Evolutionary conservation across 2,329 filamentous ascomycete species (phyloP).

Genomic region (Colletotrichum agaves): DNA sequence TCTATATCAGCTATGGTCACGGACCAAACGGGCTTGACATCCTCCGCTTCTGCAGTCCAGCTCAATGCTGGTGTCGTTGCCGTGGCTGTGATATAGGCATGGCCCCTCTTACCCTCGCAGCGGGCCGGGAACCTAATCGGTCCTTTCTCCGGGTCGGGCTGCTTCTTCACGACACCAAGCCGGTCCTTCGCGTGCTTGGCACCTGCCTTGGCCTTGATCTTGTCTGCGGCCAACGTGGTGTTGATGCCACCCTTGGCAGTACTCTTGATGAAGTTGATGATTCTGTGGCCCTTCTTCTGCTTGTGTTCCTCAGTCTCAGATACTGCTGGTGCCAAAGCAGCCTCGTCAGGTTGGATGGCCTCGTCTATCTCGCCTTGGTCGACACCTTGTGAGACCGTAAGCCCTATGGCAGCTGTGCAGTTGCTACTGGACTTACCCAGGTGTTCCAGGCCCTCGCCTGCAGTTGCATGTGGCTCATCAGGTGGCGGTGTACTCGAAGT

Average conservation of each 20-base stretch:
- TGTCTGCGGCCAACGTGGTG: constrained; percentile 77
- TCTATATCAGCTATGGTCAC: constrained; percentile 76
- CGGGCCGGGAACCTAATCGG: constrained; percentile 82
- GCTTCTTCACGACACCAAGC: constrained; percentile 71
- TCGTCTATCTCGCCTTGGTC: constrained; percentile 72
- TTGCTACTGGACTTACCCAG: constrained; percentile 43
- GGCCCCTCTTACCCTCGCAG: constrained; percentile 76
- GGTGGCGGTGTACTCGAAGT: constrained; percentile 49
- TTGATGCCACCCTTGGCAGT: constrained; percentile 79
- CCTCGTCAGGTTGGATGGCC: constrained; percentile 62
- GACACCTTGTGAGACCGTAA: constrained; percentile 53
- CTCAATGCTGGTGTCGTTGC: constrained; percentile 75
- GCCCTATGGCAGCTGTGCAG: constrained; percentile 3
- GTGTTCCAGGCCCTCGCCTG: constrained; percentile 50
- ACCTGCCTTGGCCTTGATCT: constrained; percentile 73
- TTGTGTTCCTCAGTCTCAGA: constrained; percentile 59
- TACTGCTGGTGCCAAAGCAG: constrained; percentile 54
- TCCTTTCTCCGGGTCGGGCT: constrained; percentile 61
- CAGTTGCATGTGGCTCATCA: constrained; percentile 55
- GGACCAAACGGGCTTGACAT: constrained; percentile 73
- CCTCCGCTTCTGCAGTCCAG: constrained; percentile 66
- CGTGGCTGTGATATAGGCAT: constrained; percentile 75
- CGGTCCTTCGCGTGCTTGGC: constrained; percentile 73
- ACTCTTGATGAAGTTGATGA: constrained; percentile 75
- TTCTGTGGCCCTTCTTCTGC: constrained; percentile 53